phyloP scores from a whole-genome alignment of 2,329 filamentous ascomycete genomes.

The Colletotrichum filicis region DNA sequence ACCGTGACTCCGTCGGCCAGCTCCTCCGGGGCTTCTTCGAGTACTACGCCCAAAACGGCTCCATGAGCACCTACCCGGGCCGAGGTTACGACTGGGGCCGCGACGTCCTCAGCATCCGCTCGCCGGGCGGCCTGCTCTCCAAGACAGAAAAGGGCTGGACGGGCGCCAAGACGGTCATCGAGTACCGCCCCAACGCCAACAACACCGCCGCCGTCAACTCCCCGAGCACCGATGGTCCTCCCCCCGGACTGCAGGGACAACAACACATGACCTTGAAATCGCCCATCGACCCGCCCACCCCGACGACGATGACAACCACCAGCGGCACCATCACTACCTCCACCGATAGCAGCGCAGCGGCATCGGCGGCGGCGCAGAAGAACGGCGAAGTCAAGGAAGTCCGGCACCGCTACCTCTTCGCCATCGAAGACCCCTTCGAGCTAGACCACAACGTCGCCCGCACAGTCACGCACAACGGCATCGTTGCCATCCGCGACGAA shows the following conservation, averaged over 20 bases:
- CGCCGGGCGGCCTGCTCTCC: conserved; percentile 73
- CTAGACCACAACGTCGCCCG: conserved; percentile 87
- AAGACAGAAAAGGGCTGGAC: conserved; percentile 90
- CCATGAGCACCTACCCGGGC: conserved; percentile 59
- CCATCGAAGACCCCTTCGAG: conserved; percentile 94
- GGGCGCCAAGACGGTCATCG: conserved; percentile 74
- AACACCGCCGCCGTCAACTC: neutral
- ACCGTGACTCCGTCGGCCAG: conserved; percentile 75
- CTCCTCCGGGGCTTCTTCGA: conserved; percentile 88
- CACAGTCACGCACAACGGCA: conserved; percentile 85
- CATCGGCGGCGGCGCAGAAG: conserved; percentile 39
- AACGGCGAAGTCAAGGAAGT: conserved; percentile 71
- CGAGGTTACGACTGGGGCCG: conserved; percentile 83
- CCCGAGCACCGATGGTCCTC: conserved; percentile 4
- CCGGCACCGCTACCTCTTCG: conserved; percentile 83
- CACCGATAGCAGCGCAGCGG: conserved; percentile 23
- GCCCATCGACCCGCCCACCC: neutral
- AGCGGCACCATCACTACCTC: neutral
- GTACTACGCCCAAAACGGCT: conserved; percentile 77
- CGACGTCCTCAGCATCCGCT: conserved; percentile 83
- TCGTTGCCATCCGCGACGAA: conserved; percentile 85
- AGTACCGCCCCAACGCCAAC: conserved; percentile 29
- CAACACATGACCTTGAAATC: conserved; percentile 1
- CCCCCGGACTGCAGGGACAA: neutral
- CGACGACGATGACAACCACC: neutral